Conservation (phyloP, 345 rosid genomes). For the Boechera stricta region DNA sequence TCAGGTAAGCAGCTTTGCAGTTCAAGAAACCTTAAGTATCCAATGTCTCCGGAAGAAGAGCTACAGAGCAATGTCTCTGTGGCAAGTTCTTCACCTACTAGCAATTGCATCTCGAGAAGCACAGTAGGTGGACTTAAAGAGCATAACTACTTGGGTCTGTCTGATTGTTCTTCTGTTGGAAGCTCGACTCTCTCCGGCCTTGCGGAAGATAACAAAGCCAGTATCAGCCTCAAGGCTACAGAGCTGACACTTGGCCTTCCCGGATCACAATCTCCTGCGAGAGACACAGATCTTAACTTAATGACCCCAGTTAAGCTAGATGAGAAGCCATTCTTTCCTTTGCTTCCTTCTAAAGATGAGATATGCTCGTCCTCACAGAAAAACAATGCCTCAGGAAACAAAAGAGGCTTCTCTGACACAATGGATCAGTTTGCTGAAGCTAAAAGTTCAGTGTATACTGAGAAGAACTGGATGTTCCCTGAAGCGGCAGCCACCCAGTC, state of each 20-base stretch:
- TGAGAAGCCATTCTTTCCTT: constrained; percentile 80
- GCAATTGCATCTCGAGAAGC: constrained; percentile 36
- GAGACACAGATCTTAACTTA: constrained; percentile 59
- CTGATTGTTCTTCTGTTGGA: constrained; percentile 85
- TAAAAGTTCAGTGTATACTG: constrained; percentile 59
- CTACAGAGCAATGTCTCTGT: constrained; percentile 49
- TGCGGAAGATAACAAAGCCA: constrained; percentile 54
- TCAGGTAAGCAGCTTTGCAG: constrained; percentile 25
- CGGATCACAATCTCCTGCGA: constrained; percentile 73
- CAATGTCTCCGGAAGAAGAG: constrained; percentile 82
- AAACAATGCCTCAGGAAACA: constrained; percentile 66
- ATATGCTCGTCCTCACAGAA: constrained; percentile 57
- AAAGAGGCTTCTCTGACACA: constrained; percentile 85
- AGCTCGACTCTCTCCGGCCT: constrained; percentile 64
- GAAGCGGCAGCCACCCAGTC: constrained; percentile 51
- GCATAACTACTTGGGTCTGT: constrained; percentile 76
- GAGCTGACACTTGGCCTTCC: constrained; percentile 94
- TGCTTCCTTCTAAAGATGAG: constrained; percentile 73
- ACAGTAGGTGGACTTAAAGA: constrained; percentile 52
- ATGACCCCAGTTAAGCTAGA: constrained; percentile 51
- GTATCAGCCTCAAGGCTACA: constrained; percentile 77
- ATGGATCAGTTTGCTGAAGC: constrained; percentile 71
- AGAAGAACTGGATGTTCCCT: constrained; percentile 72
- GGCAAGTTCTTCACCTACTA: constrained; percentile 56
- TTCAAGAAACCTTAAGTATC: constrained; percentile 10